Percentiles rank a stretch among this genome's conserved stretches.
Conservation (phyloP, 805 yeast genomes). For the Novakomyces olei region DNA sequence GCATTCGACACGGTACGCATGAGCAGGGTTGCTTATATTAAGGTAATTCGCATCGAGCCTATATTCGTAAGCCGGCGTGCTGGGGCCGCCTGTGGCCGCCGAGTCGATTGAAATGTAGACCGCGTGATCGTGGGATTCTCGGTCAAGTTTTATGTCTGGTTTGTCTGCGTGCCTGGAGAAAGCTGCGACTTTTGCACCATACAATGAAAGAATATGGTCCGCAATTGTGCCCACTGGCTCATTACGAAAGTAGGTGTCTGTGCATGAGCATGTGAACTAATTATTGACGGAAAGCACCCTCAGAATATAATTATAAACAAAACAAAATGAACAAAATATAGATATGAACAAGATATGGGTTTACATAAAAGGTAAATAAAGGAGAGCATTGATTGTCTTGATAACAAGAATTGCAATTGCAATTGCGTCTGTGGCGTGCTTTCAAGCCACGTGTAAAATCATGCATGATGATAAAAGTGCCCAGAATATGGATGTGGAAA, state of each 20-base stretch:
- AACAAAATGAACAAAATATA: no score
- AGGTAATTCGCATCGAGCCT: slow-evolving; percentile 65
- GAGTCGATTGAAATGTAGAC: slow-evolving; percentile 53
- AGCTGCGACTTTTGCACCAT: slow-evolving; percentile 83
- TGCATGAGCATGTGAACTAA: no score
- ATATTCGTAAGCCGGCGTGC: slow-evolving; percentile 8
- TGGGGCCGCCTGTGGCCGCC: slow-evolving; percentile 34
- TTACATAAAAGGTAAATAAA: no score
- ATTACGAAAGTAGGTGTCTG: slow-evolving; percentile 63
- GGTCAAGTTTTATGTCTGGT: slow-evolving; percentile 53
- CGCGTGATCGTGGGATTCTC: slow-evolving; percentile 68
- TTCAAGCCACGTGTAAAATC: no score
- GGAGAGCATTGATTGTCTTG: no score
- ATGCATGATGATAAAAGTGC: no score
- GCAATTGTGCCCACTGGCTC: slow-evolving; percentile 65
- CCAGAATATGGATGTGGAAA: no score
- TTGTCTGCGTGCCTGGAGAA: slow-evolving; percentile 36
- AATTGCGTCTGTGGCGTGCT: no score
- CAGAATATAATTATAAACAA: no score
- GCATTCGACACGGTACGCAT: slow-evolving; percentile 50
- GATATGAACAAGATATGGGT: no score
- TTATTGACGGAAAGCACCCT: no score
- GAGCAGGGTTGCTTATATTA: slow-evolving; percentile 16
- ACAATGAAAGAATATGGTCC: slow-evolving; percentile 64
- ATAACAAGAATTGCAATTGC: no score